Base-by-base conservation (phyloP, 139 green algal genomes). In the Auxenochlorella pyrenoidosa region DNA sequence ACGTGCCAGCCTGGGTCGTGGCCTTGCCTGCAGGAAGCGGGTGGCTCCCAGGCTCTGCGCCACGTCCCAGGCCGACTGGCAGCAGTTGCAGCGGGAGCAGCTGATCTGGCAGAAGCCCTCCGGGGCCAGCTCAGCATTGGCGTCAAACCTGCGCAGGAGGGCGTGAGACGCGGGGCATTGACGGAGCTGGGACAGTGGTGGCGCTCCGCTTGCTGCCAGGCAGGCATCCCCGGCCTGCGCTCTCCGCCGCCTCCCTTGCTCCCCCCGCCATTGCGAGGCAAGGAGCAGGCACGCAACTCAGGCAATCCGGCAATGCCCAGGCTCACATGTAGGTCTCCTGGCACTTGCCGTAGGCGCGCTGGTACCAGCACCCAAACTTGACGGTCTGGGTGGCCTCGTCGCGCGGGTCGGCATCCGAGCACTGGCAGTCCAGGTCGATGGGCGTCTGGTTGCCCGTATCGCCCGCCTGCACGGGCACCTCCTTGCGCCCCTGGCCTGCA, bases 71-170 rank as follows among this genome's bases (percentile, higher is more conserved):
- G 82, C 51, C 15, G 90, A n/a, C 22, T 63, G 3, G 63, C 90
- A 90, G 84, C 91, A 93, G 66, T 86, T 84, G 71, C 91, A 93
- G 63, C 84, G 79, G 66, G 43, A 68, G 82, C 91, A 93, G 41
- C 59, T 89, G 18, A 93, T 90, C 78, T 93, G 91, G 71, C 91
- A 93, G 77, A 91, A 93, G 18, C 89, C 88, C 41, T 90, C 80
- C 47, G 89, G 85, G 2, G 84, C 41, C 71, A 90, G 79, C 60
- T 92, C 89, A 21, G 88, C 83, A 26, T 85, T 81, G 79, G 77
- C 77, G 51, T 83, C 77, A 47, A 83, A 83, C 77, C 51, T 66
- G 77, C 8, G 21, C 43, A 2, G 26, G 34, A 8, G 0, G 44
- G 43, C n/a, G n/a, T n/a, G n/a, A n/a, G n/a, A n/a, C n/a, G n/a